Evolutionary conservation across 495 filamentous ascomycete species (phyloP).

Genomic region (Aspergillus asperescens): DNA sequence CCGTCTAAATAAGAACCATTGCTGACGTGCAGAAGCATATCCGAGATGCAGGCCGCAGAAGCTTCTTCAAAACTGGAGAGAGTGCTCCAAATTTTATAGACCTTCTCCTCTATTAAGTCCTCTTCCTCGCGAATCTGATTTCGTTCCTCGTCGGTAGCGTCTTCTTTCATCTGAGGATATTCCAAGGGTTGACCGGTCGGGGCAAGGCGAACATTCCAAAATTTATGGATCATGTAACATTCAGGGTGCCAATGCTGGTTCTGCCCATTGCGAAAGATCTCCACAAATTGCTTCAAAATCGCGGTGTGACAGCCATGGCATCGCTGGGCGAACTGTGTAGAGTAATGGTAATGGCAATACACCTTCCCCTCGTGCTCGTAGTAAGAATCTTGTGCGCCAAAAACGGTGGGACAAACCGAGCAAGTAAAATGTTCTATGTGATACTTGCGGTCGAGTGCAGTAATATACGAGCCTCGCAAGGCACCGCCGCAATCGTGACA

Average conservation of each 20-base stretch:
- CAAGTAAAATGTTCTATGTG: slow-evolving; percentile 99
- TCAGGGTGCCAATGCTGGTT: slow-evolving; percentile 99
- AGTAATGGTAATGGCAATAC: slow-evolving; percentile 99
- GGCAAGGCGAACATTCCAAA: slow-evolving; percentile 94
- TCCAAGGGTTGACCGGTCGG: slow-evolving; percentile 48
- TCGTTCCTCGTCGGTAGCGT: slow-evolving; percentile 69
- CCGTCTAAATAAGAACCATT: slow-evolving; percentile 96
- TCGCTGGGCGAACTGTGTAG: slow-evolving; percentile 90
- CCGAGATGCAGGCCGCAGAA: slow-evolving; percentile 95
- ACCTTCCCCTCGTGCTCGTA: slow-evolving; percentile 97
- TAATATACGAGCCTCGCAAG: slow-evolving; percentile 96
- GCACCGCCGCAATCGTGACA: slow-evolving; percentile 91
- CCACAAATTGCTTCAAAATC: slow-evolving; percentile 99
- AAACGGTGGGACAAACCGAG: slow-evolving; percentile 93
- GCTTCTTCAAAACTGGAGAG: slow-evolving; percentile 96
- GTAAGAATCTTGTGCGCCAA: slow-evolving; percentile 96
- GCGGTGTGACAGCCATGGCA: slow-evolving; percentile 96
- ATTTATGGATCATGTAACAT: slow-evolving; percentile 99
- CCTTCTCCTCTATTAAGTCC: slow-evolving; percentile 94
- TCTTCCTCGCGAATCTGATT: slow-evolving; percentile 75
- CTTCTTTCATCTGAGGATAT: slow-evolving; percentile 46
- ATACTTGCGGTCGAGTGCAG: slow-evolving; percentile 94
- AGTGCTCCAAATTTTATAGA: slow-evolving; percentile 97
- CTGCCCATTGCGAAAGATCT: slow-evolving; percentile 94
- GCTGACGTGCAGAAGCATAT: slow-evolving; percentile 98